Conservation (phyloP, 495 filamentous ascomycete genomes). For the Staphylotrichum longicolle region DNA sequence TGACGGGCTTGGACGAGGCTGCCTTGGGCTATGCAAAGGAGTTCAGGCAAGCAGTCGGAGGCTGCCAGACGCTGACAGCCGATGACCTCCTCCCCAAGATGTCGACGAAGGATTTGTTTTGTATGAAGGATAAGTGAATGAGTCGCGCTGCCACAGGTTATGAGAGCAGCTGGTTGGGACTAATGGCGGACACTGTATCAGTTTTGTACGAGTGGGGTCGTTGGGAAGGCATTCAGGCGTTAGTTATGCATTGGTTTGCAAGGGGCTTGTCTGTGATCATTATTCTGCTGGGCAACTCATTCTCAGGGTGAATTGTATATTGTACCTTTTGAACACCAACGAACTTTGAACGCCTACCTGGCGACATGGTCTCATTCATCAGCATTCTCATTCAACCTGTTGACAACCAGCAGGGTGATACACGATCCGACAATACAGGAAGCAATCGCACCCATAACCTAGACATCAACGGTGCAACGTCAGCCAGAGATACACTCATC, state of each 20-base stretch:
- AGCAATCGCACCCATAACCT: constrained; percentile 71
- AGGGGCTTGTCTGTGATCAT: neutral
- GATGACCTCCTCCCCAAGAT: constrained; percentile 25
- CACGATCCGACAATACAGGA: constrained; percentile 77
- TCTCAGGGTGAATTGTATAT: neutral
- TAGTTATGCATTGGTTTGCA: neutral
- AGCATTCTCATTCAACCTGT: constrained; percentile 33
- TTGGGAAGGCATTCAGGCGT: neutral
- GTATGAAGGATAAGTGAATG: constrained; percentile 22
- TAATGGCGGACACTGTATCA: neutral
- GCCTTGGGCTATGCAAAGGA: constrained; percentile 42
- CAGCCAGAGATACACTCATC: constrained; percentile 32
- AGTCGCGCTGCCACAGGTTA: neutral
- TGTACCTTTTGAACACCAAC: neutral
- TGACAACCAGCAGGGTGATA: constrained; percentile 48
- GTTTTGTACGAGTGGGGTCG: neutral
- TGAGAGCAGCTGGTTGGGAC: too few relatives aligned
- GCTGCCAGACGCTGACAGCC: constrained; percentile 32
- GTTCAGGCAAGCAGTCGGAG: constrained; percentile 43
- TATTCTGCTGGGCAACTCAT: neutral
- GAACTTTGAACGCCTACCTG: neutral
- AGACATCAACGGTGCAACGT: neutral
- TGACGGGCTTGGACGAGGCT: constrained; percentile 35
- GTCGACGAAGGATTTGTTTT: constrained; percentile 33
- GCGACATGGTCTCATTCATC: constrained; percentile 12